phyloP scores from a whole-genome alignment of 176 grass and related monocot genomes.

The Stipa capillata region DNA sequence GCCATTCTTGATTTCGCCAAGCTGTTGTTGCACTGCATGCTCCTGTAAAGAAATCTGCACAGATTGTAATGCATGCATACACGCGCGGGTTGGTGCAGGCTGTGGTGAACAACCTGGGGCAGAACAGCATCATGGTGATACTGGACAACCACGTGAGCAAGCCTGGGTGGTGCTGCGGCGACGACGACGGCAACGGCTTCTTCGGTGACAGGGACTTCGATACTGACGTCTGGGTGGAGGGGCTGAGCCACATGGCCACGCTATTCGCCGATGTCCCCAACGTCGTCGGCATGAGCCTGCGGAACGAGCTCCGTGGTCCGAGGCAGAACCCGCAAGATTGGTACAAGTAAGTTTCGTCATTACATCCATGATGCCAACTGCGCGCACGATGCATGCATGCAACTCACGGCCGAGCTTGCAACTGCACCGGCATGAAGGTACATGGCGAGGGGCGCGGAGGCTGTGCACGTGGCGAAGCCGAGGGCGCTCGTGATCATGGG shows the following conservation, averaged over 20 bases:
- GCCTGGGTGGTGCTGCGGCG: conserved; percentile 65
- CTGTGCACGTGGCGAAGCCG: conserved; percentile 49
- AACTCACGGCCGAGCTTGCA: not conserved
- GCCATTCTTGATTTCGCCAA: not conserved
- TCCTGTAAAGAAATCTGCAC: not conserved
- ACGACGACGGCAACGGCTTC: conserved; percentile 59
- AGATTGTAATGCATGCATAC: not conserved
- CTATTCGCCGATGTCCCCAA: conserved; percentile 41
- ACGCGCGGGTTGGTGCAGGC: conserved; percentile 16
- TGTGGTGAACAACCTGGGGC: conserved; percentile 46
- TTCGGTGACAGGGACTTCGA: conserved; percentile 72
- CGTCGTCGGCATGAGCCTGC: conserved; percentile 74
- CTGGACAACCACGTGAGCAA: conserved; percentile 80
- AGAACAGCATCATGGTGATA: conserved; percentile 64
- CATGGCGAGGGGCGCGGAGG: conserved; percentile 65
- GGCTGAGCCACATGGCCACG: conserved; percentile 51
- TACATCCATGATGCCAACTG: too few relatives aligned
- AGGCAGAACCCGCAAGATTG: conserved; percentile 57
- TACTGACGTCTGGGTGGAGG: conserved; percentile 46
- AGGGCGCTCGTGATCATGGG: conserved; percentile 51
- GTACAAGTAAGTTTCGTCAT: conserved; percentile 44
- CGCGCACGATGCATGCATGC: not conserved
- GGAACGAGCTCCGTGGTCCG: conserved; percentile 71
- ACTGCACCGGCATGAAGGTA: conserved; percentile 22
- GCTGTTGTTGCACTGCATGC: not conserved